Percentiles rank a stretch among this genome's conserved stretches.
Conservation (phyloP, 805 yeast species). For the Lipomyces lipofer region DNA sequence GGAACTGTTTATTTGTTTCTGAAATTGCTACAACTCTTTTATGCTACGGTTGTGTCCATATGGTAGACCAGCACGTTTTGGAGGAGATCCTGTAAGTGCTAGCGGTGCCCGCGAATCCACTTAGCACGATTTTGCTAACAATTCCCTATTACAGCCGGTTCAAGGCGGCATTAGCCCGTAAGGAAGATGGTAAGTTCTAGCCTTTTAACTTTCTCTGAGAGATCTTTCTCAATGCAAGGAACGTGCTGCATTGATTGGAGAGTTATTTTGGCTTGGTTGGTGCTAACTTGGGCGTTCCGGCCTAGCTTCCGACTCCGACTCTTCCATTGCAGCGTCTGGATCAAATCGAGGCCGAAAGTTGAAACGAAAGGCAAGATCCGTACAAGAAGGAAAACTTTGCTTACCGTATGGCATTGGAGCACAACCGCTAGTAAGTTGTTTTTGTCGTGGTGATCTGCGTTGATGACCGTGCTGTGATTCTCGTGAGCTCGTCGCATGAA, state of each 20-base stretch:
- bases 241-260: too few species aligned
- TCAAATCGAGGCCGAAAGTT: conserved; percentile 62
- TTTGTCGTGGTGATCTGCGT: neutral
- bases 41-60: too few species aligned
- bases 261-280: too few species aligned
- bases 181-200: conserved; percentile 37
- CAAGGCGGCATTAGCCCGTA: conserved; percentile 39
- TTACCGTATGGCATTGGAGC: conserved; percentile 21
- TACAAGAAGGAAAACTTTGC: conserved; percentile 48
- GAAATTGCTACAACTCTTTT: too few species aligned
- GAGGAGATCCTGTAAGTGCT: conserved; percentile 31
- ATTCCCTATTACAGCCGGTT: conserved; percentile 33
- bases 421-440: conserved; percentile 1
- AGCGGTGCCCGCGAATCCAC: neutral
- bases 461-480: neutral
- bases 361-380: conserved; percentile 50
- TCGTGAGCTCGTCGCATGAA: conserved; percentile 6
- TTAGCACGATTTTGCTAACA: conserved; percentile 1
- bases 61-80: conserved; percentile 29
- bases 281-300: too few species aligned
- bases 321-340: conserved; percentile 37
- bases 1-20: too few species aligned
- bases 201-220: too few species aligned
- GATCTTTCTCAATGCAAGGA: too few species aligned
- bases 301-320: conserved; percentile 38